A percentile compares a stretch with the other conserved stretches of the same genome.
Evolutionary conservation across 371 early-diverging fungal genomes (phyloP).

Genomic region (Apophysomyces ossiformis): DNA sequence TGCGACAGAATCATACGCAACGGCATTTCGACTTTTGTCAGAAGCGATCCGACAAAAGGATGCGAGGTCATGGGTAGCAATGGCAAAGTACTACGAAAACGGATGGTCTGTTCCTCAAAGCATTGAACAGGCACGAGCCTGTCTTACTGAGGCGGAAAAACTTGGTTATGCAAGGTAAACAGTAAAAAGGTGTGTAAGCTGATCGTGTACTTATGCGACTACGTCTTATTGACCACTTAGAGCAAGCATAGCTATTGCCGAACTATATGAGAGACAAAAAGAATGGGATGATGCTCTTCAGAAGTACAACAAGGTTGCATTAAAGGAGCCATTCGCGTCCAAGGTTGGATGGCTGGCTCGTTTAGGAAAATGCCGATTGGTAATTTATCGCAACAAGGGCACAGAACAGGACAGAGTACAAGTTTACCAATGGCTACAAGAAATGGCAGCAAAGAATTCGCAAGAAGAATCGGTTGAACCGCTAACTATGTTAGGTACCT

Average conservation of each 20-base stretch:
- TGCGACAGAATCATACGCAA: constrained; percentile 43
- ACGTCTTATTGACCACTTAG: constrained; percentile 11
- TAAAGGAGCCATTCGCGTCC: constrained; percentile 14
- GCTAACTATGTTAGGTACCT: constrained; percentile 19
- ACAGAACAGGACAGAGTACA: not conserved
- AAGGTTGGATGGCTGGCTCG: constrained; percentile 25
- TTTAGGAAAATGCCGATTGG: constrained; percentile 14
- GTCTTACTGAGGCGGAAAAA: constrained; percentile 29
- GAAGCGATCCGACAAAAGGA: constrained; percentile 38
- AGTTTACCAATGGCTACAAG: constrained; percentile 16
- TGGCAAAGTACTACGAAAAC: constrained; percentile 36
- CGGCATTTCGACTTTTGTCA: constrained; percentile 77
- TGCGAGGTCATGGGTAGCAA: constrained; percentile 20
- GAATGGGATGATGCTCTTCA: constrained; percentile 17
- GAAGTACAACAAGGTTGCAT: constrained; percentile 15
- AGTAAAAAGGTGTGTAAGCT: not conserved
- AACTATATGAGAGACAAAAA: constrained; percentile 17
- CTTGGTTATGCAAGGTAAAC: constrained; percentile 36
- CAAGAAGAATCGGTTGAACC: constrained; percentile 22
- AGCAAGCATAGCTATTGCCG: constrained; percentile 25
- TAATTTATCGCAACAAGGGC: constrained; percentile 17
- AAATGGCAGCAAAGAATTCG: constrained; percentile 16
- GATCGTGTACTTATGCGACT: not conserved
- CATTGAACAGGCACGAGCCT: constrained; percentile 23
- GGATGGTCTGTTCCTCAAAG: constrained; percentile 21